Conservation (phyloP, 202 grass and related monocot species). For the Zoysia matrella region DNA sequence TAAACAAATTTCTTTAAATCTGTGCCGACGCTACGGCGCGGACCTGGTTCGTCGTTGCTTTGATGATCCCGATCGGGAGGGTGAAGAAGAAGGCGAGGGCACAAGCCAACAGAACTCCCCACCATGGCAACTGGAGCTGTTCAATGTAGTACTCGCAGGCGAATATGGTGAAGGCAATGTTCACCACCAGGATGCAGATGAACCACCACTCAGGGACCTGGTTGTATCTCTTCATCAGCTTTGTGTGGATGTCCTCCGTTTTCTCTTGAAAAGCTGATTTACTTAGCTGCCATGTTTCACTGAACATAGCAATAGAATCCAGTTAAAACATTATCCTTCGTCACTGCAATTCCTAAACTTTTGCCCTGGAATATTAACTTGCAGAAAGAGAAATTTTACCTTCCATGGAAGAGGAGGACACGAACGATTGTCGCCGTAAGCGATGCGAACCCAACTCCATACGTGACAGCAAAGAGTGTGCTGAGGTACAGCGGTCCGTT, state of each 20-base stretch:
- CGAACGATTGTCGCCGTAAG: constrained; percentile 75
- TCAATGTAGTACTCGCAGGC: constrained; percentile 94
- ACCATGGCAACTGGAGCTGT: constrained; percentile 92
- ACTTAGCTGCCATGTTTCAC: constrained; percentile 85
- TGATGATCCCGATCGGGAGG: constrained; percentile 88
- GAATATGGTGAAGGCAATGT: constrained; percentile 68
- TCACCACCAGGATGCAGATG: constrained; percentile 72
- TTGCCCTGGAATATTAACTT: background rate
- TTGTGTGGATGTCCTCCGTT: constrained; percentile 81
- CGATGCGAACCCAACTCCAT: constrained; percentile 78
- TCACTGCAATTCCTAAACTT: background rate
- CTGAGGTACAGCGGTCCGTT: constrained; percentile 78
- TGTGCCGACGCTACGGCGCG: background rate
- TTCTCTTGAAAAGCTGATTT: constrained; percentile 82
- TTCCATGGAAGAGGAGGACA: constrained; percentile 55
- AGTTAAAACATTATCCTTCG: background rate
- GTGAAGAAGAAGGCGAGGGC: constrained; percentile 66
- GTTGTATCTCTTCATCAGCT: constrained; percentile 78
- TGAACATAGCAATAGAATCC: constrained; percentile 27
- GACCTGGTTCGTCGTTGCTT: constrained; percentile 91
- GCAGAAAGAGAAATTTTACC: no score
- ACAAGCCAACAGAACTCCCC: constrained; percentile 89
- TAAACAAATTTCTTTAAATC: background rate
- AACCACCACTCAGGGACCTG: constrained; percentile 94
- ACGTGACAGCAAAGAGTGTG: constrained; percentile 79